These are phyloP conservation scores for Fraxinus nigra DNA, from an alignment of 305 asterid species.

Conservation along the genomic window DNA sequence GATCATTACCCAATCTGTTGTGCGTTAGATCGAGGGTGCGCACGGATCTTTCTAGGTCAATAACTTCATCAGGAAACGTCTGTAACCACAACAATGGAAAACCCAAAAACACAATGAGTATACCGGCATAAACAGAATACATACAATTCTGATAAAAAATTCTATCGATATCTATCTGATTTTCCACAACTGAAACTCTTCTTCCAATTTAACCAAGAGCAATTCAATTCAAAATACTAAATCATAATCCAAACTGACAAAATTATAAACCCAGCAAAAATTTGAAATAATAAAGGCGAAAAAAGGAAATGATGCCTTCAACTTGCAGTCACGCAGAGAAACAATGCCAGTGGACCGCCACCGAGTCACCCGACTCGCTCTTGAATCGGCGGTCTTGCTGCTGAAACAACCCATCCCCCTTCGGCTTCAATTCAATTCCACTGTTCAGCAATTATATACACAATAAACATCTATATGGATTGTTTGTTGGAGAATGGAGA, in stretches of 20 bases:
- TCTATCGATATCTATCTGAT: neutral
- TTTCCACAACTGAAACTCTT: neutral
- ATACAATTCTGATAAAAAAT: neutral
- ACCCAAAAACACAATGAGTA: neutral
- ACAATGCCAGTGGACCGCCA: slow-evolving; percentile 99
- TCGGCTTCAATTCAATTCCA: neutral
- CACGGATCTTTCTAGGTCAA: slow-evolving; percentile 74
- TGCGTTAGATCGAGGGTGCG: slow-evolving; percentile 88
- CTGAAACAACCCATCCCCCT: slow-evolving; percentile 71
- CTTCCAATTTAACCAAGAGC: neutral
- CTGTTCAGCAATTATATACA: neutral
- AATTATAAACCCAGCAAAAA: neutral
- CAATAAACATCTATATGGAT: neutral
- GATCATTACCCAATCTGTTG: slow-evolving; percentile 68
- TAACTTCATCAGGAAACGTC: slow-evolving; percentile 91
- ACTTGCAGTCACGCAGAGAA: slow-evolving; percentile 84
- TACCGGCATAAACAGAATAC: slow-evolving; percentile 12
- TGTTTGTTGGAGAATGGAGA: neutral
- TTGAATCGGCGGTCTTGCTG: slow-evolving; percentile 67
- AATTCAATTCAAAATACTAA: neutral
- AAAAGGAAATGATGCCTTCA: slow-evolving; percentile 47
- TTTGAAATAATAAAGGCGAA: neutral
- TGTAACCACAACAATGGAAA: slow-evolving; percentile 22
- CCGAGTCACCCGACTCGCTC: slow-evolving; percentile 60
- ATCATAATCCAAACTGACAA: neutral